Evolutionary conservation across 164 flowering plant species (phyloP).

Genomic region (Liriodendron chinense): DNA sequence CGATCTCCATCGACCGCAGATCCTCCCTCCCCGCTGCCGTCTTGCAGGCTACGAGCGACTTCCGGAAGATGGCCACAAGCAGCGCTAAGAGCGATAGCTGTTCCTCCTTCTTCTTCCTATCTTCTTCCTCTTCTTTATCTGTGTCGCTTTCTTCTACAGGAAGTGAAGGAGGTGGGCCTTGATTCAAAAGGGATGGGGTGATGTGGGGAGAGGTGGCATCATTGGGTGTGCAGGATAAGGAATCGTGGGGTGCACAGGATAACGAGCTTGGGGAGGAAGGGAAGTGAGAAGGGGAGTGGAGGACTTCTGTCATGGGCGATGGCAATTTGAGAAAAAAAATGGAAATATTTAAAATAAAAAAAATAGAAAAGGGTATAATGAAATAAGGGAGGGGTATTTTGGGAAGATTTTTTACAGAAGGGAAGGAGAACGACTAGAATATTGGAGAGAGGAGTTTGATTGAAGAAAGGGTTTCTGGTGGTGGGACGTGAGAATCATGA

Average conservation of each 20-base stretch:
- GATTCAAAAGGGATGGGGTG: slow-evolving; percentile 14
- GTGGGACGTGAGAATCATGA: slow-evolving; percentile 42
- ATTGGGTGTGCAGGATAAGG: slow-evolving; percentile 23
- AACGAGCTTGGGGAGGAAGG: slow-evolving; percentile 39
- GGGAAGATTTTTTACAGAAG: slow-evolving; percentile 4
- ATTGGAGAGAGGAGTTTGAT: slow-evolving; percentile 23
- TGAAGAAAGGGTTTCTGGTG: slow-evolving; percentile 26
- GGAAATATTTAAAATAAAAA: background rate
- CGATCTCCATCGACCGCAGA: slow-evolving; percentile 76
- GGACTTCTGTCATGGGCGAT: slow-evolving; percentile 44
- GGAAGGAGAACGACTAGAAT: slow-evolving; percentile 1
- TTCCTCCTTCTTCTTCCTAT: slow-evolving; percentile 30
- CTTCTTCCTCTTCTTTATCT: slow-evolving; percentile 11
- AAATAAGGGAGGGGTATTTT: slow-evolving; percentile 3
- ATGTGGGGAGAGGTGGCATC: slow-evolving; percentile 9
- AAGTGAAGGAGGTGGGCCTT: slow-evolving; percentile 12
- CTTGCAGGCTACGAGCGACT: slow-evolving; percentile 62
- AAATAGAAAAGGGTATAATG: background rate
- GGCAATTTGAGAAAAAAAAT: background rate
- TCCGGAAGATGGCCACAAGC: slow-evolving; percentile 63
- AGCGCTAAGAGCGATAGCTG: slow-evolving; percentile 69
- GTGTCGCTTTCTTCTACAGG: background rate
- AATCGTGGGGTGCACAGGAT: slow-evolving; percentile 21
- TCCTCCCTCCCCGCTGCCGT: slow-evolving; percentile 36
- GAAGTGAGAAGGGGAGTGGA: slow-evolving; percentile 39